Evolutionary conservation across 2,329 filamentous ascomycete genomes (phyloP).

Genomic region (Fusarium luffae): DNA sequence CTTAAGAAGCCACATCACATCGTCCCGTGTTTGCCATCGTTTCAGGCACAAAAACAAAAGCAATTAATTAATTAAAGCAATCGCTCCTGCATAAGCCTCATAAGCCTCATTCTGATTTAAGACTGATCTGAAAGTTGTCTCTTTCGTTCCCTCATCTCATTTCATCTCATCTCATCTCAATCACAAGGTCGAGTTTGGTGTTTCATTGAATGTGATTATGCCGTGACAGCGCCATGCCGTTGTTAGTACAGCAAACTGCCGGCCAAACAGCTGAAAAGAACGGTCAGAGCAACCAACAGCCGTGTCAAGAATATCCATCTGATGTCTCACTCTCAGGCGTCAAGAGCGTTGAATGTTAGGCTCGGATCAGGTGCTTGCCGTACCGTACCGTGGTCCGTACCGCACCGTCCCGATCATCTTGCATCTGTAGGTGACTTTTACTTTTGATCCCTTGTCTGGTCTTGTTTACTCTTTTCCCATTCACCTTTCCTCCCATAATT

Average conservation of each 20-base stretch:
- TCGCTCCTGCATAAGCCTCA: slow-evolving; percentile 21
- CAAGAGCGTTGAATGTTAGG: slow-evolving; percentile 29
- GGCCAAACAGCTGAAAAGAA: slow-evolving; percentile 1
- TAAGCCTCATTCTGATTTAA: slow-evolving; percentile 2
- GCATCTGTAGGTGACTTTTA: slow-evolving; percentile 19
- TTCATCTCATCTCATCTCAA: background rate
- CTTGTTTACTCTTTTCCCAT: slow-evolving; percentile 5
- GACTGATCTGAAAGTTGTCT: slow-evolving; percentile 24
- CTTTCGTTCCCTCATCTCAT: slow-evolving; percentile 27
- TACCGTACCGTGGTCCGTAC: background rate
- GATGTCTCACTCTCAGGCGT: slow-evolving; percentile 32
- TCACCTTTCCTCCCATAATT: background rate
- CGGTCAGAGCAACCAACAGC: slow-evolving; percentile 10
- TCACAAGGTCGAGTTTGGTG: background rate
- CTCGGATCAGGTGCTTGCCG: slow-evolving; percentile 37
- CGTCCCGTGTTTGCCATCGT: slow-evolving; percentile 5
- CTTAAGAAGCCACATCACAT: background rate
- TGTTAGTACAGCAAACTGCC: slow-evolving; percentile 13
- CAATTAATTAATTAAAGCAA: slow-evolving; percentile 11
- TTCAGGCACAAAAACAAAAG: slow-evolving; percentile 8
- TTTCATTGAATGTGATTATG: slow-evolving; percentile 17
- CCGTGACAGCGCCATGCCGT: slow-evolving; percentile 25
- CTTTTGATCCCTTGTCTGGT: slow-evolving; percentile 9
- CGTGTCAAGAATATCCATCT: background rate
- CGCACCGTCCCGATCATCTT: slow-evolving; percentile 35